Base-by-base conservation (phyloP, 139 green algal species). In the Chlamydomonas sphaeroides region DNA sequence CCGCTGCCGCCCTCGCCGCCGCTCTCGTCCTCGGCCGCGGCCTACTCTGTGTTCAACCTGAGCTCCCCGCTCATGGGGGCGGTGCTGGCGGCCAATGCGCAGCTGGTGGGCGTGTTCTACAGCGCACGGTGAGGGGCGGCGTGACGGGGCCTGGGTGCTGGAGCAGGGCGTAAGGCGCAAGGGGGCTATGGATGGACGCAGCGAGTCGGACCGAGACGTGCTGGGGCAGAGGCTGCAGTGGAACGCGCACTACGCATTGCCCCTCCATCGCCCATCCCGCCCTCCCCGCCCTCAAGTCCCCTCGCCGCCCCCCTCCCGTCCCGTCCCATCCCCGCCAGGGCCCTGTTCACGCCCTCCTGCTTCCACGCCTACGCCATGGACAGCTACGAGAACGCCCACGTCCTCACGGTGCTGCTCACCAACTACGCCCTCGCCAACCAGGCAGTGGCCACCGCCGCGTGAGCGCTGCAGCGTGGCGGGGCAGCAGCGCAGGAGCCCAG, bases 311-410 rank as follows among this genome's bases (percentile, higher is more conserved):
- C n/a, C n/a, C n/a, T n/a, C n/a, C n/a, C n/a, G n/a, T n/a, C n/a
- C n/a, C n/a, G n/a, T n/a, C n/a, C n/a, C n/a, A n/a, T n/a, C 20
- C 59, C 59, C n/a, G 38, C 2, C 74, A 80, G 74, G 59, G 74
- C 63, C 15, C 15, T 83, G 42, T 73, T 83, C 63, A 30, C 76
- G 0, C 25, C 63, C 35, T 83, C 76, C 4, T 83, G 76, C 76
- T 74, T 65, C 45, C 65, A 83, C 65, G 76, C 76, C 41, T 83
- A 83, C 63, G 65, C 51, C 26, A 28, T 83, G 45, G 76, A 65
- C 76, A 66, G 45, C 32, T 30, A 5, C 7, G 76, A 83, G n/a
- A 83, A 51, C 45, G 76, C 76, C 5, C 14, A 74, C 42, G 35
- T 15, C 25, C 53, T 83, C 63, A 73, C 63, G 6, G 76, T 51